Base-by-base conservation (phyloP, 495 filamentous ascomycete genomes). In the Immersiella caudata region DNA sequence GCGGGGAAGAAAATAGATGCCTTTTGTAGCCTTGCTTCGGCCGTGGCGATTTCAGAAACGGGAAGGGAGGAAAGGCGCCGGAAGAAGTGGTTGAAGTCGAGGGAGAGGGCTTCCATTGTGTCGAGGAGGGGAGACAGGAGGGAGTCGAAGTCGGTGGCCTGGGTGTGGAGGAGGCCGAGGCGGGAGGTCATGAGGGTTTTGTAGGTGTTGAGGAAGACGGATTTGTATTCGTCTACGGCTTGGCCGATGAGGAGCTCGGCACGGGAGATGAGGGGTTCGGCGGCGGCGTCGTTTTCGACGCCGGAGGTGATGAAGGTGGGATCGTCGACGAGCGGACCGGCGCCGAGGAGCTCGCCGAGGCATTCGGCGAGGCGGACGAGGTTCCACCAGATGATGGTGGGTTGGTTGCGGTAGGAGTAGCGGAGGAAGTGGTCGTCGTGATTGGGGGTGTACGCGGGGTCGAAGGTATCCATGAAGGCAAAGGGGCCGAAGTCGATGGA, bases 331-430 rank as follows among this genome's bases (percentile, higher is more conserved):
- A 76, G 73, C 18, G 81, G 73, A 1, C 90, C 92, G 0, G 88
- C 86, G 49, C 93, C 95, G 24, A 97, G 85, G 5, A 96, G 85
- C 76, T 99, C 95, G 49, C 92, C 95, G 0, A 97, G 76, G n/a
- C 89, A 87, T 79, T 98, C 95, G 62, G 92, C 95, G 0, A 99
- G 84, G 24, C 95, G 88, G 12, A 97, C 92, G 3, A 99, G 84
- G 72, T 99, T 99, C 95, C 95, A 99, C 95, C 95, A 99, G 74
- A 99, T 93, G 51, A 98, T 90, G 55, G 89, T 93, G 1, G 95
- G 93, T 73, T 99, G 95, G 79, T 97, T 97, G 63, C 88, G 88
- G 82, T 97, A 99, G 54, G 86, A 86, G 76, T 99, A 99, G 33
- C 95, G 87, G 18, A 96, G 78, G 79, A 89, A 84, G 71, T 90